A percentile compares a stretch with the other conserved stretches of the same genome.
These are phyloP conservation scores for Nigrograna mackinnonii DNA, from an alignment of 2,329 filamentous ascomycete genomes.

Conservation along the genomic window DNA sequence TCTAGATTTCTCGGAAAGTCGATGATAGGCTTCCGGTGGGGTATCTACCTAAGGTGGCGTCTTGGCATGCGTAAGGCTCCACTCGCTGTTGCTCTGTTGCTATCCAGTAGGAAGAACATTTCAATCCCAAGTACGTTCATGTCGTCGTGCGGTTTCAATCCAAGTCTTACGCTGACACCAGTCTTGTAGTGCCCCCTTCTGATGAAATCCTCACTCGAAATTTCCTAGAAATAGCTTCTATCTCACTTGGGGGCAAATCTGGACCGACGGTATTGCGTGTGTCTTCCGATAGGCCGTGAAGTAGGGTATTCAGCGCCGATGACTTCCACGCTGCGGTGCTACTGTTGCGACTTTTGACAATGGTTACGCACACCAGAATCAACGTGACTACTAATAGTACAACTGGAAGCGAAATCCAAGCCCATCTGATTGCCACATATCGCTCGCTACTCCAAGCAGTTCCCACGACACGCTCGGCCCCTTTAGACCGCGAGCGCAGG, in stretches of 20 bases:
- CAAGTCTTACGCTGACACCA: no score
- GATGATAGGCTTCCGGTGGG: no score
- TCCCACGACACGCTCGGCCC: constrained; percentile 10
- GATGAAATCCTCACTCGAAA: constrained; percentile 6
- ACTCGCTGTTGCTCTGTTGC: no score
- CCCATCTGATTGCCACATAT: constrained; percentile 16
- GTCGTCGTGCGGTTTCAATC: not conserved
- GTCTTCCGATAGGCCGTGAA: constrained; percentile 21
- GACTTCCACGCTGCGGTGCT: constrained; percentile 17
- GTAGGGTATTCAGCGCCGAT: constrained; percentile 17
- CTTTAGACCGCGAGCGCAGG: constrained; percentile 7
- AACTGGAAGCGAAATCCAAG: constrained; percentile 17
- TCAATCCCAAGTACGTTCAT: no score
- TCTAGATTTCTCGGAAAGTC: no score
- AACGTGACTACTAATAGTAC: constrained; percentile 10
- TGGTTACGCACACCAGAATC: constrained; percentile 13
- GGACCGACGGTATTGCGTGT: constrained; percentile 7
- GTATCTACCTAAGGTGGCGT: no score
- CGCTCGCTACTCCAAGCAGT: constrained; percentile 14
- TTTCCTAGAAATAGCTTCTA: constrained; percentile 14
- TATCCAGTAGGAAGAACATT: no score
- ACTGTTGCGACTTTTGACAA: constrained; percentile 8
- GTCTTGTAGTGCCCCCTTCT: constrained; percentile 4
- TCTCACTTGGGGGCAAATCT: constrained; percentile 11
- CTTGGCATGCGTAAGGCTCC: no score